Evolutionary conservation across 768 basidiomycete species (phyloP).

Genomic region (Suillus sp.): DNA sequence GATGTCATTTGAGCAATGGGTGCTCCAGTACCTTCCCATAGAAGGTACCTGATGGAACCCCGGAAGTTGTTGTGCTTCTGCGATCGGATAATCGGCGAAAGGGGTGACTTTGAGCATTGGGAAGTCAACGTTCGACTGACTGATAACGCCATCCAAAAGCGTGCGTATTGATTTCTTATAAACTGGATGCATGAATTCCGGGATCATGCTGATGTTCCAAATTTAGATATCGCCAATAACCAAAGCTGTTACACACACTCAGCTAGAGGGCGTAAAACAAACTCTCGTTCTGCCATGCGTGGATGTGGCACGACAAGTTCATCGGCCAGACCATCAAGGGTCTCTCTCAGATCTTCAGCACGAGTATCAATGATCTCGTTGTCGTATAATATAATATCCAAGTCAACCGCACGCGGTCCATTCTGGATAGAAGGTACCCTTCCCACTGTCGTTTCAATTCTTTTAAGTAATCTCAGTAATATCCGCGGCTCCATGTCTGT

Average conservation of each 20-base stretch:
- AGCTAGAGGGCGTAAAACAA: constrained; percentile 82
- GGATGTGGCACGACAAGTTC: constrained; percentile 88
- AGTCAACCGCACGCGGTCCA: constrained; percentile 88
- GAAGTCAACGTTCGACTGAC: constrained; percentile 33
- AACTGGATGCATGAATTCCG: constrained; percentile 68
- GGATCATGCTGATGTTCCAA: constrained; percentile 66
- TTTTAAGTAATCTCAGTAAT: constrained; percentile 68
- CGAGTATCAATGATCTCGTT: constrained; percentile 59
- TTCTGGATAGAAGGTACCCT: constrained; percentile 77
- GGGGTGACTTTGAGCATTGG: constrained; percentile 76
- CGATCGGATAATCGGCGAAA: constrained; percentile 59
- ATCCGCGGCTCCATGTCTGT: constrained; percentile 63
- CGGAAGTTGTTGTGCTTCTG: constrained; percentile 15
- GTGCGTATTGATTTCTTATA: constrained; percentile 47
- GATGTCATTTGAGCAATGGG: constrained; percentile 21
- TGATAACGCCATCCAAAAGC: constrained; percentile 46
- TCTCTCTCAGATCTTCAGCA: constrained; percentile 35
- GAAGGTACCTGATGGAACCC: constrained; percentile 20
- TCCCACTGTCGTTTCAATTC: constrained; percentile 74
- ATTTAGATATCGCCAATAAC: constrained; percentile 5
- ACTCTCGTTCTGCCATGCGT: constrained; percentile 81
- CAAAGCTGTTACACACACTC: constrained; percentile 59
- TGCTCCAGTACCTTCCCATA: constrained; percentile 28
- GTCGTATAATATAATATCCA: constrained; percentile 85
- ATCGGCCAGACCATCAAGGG: constrained; percentile 55